Evolutionary conservation across 2,329 filamentous ascomycete species (phyloP).

Genomic region (Sporothrix humicola): DNA sequence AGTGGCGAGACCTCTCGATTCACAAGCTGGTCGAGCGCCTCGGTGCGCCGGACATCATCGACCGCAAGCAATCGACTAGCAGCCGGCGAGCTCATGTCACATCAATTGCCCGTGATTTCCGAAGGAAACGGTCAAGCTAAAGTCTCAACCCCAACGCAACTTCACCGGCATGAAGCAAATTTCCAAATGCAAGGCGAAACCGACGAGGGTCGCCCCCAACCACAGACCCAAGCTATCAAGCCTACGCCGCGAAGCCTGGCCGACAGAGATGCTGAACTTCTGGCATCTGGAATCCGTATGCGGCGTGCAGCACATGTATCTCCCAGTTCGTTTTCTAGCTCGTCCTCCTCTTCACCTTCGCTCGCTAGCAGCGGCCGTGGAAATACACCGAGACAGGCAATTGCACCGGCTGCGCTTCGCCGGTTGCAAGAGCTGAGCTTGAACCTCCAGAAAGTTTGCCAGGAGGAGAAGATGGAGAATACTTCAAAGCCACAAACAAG

Average conservation of each 20-base stretch:
- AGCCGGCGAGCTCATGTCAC: not conserved
- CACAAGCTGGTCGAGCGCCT: constrained; percentile 38
- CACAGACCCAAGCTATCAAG: not conserved
- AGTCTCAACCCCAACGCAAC: not conserved
- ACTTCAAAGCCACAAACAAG: not conserved
- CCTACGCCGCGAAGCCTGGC: not conserved
- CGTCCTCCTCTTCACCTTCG: constrained; percentile 32
- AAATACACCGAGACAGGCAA: constrained; percentile 13
- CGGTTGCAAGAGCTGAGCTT: constrained; percentile 36
- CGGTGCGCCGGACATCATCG: constrained; percentile 26
- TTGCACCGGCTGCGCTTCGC: constrained; percentile 29
- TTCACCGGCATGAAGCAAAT: not conserved
- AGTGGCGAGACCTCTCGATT: constrained; percentile 36
- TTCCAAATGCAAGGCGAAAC: not conserved
- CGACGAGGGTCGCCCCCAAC: not conserved
- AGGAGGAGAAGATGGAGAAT: not conserved
- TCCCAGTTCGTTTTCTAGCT: not conserved
- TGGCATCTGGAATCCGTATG: constrained; percentile 16
- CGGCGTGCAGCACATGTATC: not conserved
- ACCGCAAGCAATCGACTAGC: constrained; percentile 25
- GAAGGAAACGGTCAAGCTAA: constrained; percentile 25
- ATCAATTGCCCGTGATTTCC: constrained; percentile 29
- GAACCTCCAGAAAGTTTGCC: constrained; percentile 32
- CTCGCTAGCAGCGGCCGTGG: constrained; percentile 37
- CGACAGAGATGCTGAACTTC: not conserved